These are phyloP conservation scores for Leccinum disarticulatum DNA, from an alignment of 768 basidiomycete species.

Conservation along the genomic window DNA sequence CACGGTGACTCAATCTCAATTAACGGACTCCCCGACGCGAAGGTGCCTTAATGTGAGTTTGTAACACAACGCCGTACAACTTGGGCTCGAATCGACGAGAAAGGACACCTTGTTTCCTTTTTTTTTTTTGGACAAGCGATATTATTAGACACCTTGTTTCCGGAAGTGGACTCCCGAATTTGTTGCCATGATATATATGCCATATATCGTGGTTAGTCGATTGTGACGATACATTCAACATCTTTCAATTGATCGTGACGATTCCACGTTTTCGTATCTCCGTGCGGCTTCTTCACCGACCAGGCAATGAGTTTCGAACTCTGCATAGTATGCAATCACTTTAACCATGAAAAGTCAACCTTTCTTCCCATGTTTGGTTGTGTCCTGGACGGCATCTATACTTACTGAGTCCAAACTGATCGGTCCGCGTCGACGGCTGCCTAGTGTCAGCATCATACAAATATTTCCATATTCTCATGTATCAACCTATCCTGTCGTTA, in stretches of 20 bases:
- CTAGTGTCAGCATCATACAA: background rate
- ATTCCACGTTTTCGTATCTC: background rate
- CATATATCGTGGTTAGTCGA: background rate
- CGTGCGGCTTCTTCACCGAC: background rate
- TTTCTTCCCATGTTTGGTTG: background rate
- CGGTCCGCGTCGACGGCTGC: background rate
- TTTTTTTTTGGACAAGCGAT: too few relatives aligned
- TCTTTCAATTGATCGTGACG: background rate
- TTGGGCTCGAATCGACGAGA: too few relatives aligned
- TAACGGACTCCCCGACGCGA: background rate
- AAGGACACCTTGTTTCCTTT: background rate
- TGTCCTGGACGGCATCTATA: background rate
- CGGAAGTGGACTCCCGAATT: background rate
- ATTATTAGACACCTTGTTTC: background rate
- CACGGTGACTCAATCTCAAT: background rate
- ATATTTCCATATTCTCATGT: background rate
- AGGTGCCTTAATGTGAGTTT: background rate
- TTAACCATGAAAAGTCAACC: background rate
- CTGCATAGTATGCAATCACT: background rate
- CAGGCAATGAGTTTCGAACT: background rate
- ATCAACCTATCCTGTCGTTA: background rate
- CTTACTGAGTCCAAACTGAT: background rate
- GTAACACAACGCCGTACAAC: background rate
- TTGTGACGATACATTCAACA: background rate
- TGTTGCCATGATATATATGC: background rate